Percentiles rank a stretch among this genome's conserved stretches.
Conservation (phyloP, 2,329 filamentous ascomycete genomes). For the Botrytis tulipae region DNA sequence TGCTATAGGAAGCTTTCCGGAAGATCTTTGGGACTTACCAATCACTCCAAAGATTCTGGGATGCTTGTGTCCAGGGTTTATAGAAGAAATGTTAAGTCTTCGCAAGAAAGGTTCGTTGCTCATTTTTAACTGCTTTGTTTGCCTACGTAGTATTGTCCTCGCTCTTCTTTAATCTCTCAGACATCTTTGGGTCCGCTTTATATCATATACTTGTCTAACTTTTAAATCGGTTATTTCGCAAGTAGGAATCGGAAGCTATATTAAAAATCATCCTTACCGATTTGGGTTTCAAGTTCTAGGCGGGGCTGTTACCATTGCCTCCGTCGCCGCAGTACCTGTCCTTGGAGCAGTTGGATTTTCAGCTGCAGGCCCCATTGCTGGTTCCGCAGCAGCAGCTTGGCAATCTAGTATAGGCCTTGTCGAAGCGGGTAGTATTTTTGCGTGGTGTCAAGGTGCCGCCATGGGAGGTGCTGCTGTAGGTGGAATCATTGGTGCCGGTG, state of each 20-base stretch:
- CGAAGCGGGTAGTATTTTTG: conserved; percentile 35
- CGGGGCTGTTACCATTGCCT: not conserved
- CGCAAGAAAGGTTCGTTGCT: conserved; percentile 4
- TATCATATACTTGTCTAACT: not conserved
- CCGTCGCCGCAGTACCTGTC: not conserved
- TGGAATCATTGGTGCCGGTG: conserved; percentile 2
- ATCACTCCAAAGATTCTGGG: not conserved
- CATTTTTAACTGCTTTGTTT: not conserved
- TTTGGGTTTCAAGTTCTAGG: not conserved
- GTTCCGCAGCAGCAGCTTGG: conserved; percentile 32
- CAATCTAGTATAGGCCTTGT: conserved; percentile 34
- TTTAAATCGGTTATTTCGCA: too few relatives aligned
- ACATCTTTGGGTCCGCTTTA: too few relatives aligned
- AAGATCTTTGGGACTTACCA: not conserved
- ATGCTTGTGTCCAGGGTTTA: not conserved
- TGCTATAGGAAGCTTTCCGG: not conserved
- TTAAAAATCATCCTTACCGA: conserved; percentile 6
- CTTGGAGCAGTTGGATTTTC: conserved; percentile 31
- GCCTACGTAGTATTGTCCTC: not conserved
- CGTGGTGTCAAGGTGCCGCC: conserved; percentile 35
- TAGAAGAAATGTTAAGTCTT: not conserved
- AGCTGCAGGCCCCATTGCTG: conserved; percentile 29
- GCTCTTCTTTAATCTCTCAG: not conserved
- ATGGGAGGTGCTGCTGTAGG: conserved; percentile 14
- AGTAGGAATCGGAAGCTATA: not conserved